Evolutionary conservation across 225 moss, liverwort and hornwort genomes (phyloP), one percentile per base, ranked within the genome.

Genomic region (Thuidium tamariscinum): DNA sequence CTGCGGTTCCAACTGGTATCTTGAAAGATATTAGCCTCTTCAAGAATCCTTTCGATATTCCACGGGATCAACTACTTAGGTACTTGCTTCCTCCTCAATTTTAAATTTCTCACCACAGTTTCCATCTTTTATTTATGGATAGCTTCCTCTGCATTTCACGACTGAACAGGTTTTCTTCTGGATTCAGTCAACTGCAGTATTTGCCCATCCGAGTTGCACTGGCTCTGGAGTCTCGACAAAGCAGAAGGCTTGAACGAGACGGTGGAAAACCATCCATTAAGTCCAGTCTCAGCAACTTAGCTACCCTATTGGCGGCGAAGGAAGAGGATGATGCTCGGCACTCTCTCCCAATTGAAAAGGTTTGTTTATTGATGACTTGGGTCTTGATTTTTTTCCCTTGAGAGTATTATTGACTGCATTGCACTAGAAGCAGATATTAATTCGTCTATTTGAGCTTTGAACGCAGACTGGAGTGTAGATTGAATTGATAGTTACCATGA

Each of bases 291-390:
- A 95, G 91, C 94, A 91, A 96, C 77, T 95, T 99, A 76, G 97
- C 96, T 46, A 93, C 95, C 57, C 93, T 95, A 54, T 59, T 99
- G 77, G 97, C 95, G 82, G 97, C 97, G n/a, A 97, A 96, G 92
- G 99, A 99, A 84, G 99, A 99, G 87, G 97, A 97, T 55, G 97
- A 97, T 92, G 99, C 99, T 66, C 99, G 99, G 42, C 99, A 99
- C 89, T 95, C 97, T 63, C 91, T 99, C 55, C 99, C 99, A 51
- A 99, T 99, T 85, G 99, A 99, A 90, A 99, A 99, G 99, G 99
- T 99, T 80, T 70, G 81, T 87, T 82, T 37, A 61, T 74, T 86
- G 62, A 61, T 55, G 78, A 86, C 67, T 60, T 48, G 41, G 62
- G 23, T 76, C 27, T 37, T 41, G 20, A 26, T 74, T 66, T 55